phyloP scores from a whole-genome alignment of 2,329 filamentous ascomycete genomes.

The Colletotrichum destructivum region DNA sequence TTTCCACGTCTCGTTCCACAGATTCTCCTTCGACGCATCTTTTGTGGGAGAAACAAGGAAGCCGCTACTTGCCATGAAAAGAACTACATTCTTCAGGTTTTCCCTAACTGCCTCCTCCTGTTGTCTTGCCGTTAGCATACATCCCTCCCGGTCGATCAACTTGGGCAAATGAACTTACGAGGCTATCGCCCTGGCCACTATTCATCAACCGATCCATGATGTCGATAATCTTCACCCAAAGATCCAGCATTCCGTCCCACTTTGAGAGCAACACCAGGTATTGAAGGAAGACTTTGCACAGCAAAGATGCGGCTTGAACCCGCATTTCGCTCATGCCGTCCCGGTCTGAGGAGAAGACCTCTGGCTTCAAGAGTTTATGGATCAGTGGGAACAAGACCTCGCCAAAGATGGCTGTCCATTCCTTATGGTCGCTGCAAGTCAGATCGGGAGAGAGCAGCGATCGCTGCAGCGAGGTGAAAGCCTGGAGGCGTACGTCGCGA shows the following conservation, averaged over 20 bases:
- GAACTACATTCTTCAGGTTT: slow-evolving; percentile 93
- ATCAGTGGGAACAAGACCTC: slow-evolving; percentile 96
- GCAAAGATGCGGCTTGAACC: slow-evolving; percentile 89
- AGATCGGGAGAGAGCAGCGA: slow-evolving; percentile 88
- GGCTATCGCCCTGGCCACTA: slow-evolving; percentile 89
- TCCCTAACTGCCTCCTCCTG: slow-evolving; percentile 96
- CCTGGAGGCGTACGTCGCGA: slow-evolving; percentile 90
- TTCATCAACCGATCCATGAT: slow-evolving; percentile 98
- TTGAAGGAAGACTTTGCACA: slow-evolving; percentile 96
- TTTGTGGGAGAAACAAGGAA: slow-evolving; percentile 81
- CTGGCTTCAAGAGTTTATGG: slow-evolving; percentile 88
- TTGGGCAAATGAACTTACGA: slow-evolving; percentile 70
- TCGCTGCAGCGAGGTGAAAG: slow-evolving; percentile 88
- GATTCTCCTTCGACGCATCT: slow-evolving; percentile 68
- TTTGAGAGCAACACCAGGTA: slow-evolving; percentile 89
- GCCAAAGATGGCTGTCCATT: slow-evolving; percentile 96
- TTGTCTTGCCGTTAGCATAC: slow-evolving; percentile 21
- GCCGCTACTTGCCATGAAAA: slow-evolving; percentile 94
- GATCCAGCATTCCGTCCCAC: slow-evolving; percentile 89
- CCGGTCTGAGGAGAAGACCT: slow-evolving; percentile 92
- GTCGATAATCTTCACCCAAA: slow-evolving; percentile 93
- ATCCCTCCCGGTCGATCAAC: slow-evolving; percentile 11
- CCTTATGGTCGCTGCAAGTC: slow-evolving; percentile 85
- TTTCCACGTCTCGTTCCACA: slow-evolving; percentile 77
- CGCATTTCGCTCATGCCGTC: slow-evolving; percentile 96